Percentiles rank a stretch among this genome's conserved stretches.
Evolutionary conservation across 108 stramenopile genomes (phyloP).

Genomic region (Fistulifera solaris): DNA sequence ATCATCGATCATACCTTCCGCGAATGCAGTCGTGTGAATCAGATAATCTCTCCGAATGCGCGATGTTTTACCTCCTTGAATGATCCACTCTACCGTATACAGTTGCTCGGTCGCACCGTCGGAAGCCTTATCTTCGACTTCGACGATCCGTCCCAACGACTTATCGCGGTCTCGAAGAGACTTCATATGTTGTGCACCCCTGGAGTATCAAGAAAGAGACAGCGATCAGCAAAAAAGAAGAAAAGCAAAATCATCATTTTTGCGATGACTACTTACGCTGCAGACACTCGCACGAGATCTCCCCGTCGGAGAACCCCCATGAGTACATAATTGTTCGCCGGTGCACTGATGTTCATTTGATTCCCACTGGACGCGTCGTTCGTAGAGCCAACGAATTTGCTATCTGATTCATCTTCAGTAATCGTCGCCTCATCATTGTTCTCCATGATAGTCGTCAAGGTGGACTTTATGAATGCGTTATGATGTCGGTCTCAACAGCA

Average conservation of each 20-base stretch:
- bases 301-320: conserved; percentile 8
- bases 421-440: too few species aligned
- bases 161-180: conserved; percentile 8
- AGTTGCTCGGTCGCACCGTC: neutral
- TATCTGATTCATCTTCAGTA: too few species aligned
- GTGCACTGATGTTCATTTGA: neutral
- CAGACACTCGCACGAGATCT: conserved; percentile 15
- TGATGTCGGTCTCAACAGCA: too few species aligned
- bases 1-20: conserved; percentile 50
- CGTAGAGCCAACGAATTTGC: neutral
- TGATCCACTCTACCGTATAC: conserved; percentile 18
- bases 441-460: too few species aligned
- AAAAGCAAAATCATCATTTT: neutral
- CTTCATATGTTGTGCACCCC: conserved; percentile 1
- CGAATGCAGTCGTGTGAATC: conserved; percentile 46
- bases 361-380: neutral
- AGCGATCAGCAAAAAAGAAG: neutral
- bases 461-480: too few species aligned
- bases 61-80: conserved; percentile 44
- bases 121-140: neutral
- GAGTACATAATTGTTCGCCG: conserved; percentile 6
- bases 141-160: conserved; percentile 2
- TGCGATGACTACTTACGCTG: conserved; percentile 9
- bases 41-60: conserved; percentile 30
- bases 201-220: neutral